Percentiles rank a stretch among this genome's conserved stretches.
These are phyloP conservation scores for Kalmanozyma brasiliensis DNA, from an alignment of 1,284 basidiomycete genomes.

Conservation along the genomic window DNA sequence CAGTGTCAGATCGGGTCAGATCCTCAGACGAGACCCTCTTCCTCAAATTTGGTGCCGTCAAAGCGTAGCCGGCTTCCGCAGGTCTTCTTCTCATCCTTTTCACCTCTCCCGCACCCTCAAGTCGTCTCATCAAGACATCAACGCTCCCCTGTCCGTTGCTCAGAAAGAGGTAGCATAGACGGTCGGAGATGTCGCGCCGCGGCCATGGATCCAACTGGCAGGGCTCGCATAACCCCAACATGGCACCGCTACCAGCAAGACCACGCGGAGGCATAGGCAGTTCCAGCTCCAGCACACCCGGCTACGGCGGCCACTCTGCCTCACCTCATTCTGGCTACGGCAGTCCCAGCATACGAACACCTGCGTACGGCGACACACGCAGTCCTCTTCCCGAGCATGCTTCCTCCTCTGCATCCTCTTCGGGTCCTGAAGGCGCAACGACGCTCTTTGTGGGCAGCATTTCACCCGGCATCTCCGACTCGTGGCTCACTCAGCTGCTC, in stretches of 20 bases:
- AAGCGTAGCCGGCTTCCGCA: too few relatives aligned
- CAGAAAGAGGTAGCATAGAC: background rate
- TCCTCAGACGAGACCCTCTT: background rate
- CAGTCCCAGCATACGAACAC: conserved; percentile 19
- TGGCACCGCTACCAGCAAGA: conserved; percentile 55
- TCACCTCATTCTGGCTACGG: conserved; percentile 32
- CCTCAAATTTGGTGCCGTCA: too few relatives aligned
- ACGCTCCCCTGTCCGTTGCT: too few relatives aligned
- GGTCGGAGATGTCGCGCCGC: conserved; percentile 35
- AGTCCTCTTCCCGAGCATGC: conserved; percentile 17
- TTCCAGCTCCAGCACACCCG: conserved; percentile 11
- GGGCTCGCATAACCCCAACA: conserved; percentile 54
- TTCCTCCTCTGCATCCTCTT: conserved; percentile 8
- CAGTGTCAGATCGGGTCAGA: conserved; percentile 1
- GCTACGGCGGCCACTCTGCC: conserved; percentile 22
- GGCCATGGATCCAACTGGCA: conserved; percentile 47
- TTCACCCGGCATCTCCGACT: conserved; percentile 87
- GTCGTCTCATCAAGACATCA: too few relatives aligned
- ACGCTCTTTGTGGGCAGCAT: conserved; percentile 91
- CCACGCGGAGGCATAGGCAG: conserved; percentile 49
- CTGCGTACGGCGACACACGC: conserved; percentile 11
- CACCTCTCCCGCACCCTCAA: too few relatives aligned
- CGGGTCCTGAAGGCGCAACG: conserved; percentile 69
- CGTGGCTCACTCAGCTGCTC: conserved; percentile 79
- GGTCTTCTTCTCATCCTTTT: too few relatives aligned